Evolutionary conservation across 768 basidiomycete species (phyloP).

Genomic region (Candolleomyces aberdarensis): DNA sequence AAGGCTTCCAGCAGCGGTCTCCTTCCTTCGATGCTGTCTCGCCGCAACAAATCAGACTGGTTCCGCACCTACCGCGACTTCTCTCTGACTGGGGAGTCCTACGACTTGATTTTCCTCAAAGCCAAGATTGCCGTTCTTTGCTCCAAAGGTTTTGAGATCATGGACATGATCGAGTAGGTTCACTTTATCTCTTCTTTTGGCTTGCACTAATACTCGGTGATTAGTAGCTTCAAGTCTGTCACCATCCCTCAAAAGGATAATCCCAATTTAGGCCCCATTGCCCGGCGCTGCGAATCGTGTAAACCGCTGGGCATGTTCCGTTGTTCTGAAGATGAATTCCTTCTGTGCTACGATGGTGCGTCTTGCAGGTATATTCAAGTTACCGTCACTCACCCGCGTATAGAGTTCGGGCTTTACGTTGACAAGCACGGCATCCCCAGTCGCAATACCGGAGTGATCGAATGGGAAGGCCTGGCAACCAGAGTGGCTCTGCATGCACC

Average conservation of each 20-base stretch:
- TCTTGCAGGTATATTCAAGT: background rate
- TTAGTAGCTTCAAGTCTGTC: conserved; percentile 73
- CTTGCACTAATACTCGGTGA: background rate
- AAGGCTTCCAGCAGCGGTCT: conserved; percentile 70
- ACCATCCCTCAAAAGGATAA: conserved; percentile 85
- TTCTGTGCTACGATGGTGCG: conserved; percentile 90
- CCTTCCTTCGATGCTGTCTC: conserved; percentile 64
- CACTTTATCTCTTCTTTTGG: background rate
- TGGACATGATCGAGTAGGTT: conserved; percentile 88
- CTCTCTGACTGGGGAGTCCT: conserved; percentile 89
- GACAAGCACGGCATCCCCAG: conserved; percentile 91
- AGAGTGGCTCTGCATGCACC: conserved; percentile 89
- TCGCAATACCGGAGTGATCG: conserved; percentile 70
- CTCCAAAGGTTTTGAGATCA: conserved; percentile 94
- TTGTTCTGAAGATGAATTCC: conserved; percentile 86
- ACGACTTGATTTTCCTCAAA: conserved; percentile 88
- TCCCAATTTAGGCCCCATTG: conserved; percentile 60
- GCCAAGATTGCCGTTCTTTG: conserved; percentile 92
- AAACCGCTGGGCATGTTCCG: conserved; percentile 94
- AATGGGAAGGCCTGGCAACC: conserved; percentile 94
- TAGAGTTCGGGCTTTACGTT: conserved; percentile 93
- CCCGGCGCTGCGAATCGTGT: conserved; percentile 84
- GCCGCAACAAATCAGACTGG: conserved; percentile 86
- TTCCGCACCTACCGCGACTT: conserved; percentile 94
- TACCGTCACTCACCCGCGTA: background rate